Evolutionary conservation across 495 filamentous ascomycete species (phyloP).

Genomic region (Penicillium canariense): DNA sequence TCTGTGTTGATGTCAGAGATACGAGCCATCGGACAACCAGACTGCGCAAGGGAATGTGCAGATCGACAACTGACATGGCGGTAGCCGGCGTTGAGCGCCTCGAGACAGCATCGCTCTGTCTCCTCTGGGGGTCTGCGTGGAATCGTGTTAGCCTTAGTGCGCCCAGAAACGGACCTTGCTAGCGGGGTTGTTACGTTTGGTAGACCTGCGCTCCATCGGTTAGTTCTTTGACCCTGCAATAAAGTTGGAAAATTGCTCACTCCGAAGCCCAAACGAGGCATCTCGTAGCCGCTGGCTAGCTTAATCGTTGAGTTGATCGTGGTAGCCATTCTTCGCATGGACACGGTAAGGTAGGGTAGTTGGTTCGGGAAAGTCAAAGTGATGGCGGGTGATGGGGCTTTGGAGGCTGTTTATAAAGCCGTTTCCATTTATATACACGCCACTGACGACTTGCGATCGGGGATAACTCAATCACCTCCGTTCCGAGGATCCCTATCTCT

Average conservation of each 20-base stretch:
- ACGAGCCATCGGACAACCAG: neutral
- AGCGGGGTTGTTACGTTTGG: constrained; percentile 52
- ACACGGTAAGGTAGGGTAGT: neutral
- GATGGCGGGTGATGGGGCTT: neutral
- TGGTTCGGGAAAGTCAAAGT: neutral
- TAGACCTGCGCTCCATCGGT: constrained; percentile 53
- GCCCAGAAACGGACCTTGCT: neutral
- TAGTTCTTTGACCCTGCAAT: neutral
- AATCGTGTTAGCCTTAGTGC: neutral
- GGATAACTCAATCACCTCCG: neutral
- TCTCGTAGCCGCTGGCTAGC: constrained; percentile 69
- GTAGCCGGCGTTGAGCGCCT: constrained; percentile 65
- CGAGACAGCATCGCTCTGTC: constrained; percentile 23
- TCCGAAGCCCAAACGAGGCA: constrained; percentile 67
- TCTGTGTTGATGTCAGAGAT: constrained; percentile 12
- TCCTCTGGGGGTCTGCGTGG: constrained; percentile 6
- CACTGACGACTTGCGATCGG: neutral
- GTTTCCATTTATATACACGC: neutral
- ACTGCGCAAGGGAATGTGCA: neutral
- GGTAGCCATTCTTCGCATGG: constrained; percentile 16
- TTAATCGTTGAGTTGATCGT: constrained; percentile 43
- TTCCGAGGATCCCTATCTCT: neutral
- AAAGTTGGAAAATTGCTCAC: constrained; percentile 35
- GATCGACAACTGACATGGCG: constrained; percentile 50
- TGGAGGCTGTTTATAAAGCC: neutral